A percentile compares a stretch with the other conserved stretches of the same genome.
Evolutionary conservation across 345 rosid species (phyloP).

Genomic region (Eucalyptus sp.): DNA sequence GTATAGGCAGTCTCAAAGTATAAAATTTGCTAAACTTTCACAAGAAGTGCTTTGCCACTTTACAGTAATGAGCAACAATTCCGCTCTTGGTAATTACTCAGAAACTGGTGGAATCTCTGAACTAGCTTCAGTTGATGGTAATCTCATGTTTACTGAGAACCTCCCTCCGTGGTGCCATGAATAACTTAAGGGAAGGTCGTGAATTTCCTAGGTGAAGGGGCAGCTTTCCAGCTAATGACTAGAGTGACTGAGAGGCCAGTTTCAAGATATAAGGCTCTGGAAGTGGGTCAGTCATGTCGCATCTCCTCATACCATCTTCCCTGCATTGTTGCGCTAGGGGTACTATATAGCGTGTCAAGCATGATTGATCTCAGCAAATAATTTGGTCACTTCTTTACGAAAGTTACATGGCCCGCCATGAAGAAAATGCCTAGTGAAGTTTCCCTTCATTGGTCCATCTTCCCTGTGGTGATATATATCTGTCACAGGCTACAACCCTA

Average conservation of each 20-base stretch:
- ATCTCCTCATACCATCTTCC: not conserved
- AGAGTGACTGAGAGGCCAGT: not conserved
- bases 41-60: not conserved
- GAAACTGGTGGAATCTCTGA: not conserved
- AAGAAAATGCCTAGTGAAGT: not conserved
- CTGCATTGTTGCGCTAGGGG: not conserved
- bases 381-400: not conserved
- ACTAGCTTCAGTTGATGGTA: not conserved
- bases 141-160: not conserved
- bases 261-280: not conserved
- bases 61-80: not conserved
- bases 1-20: not conserved
- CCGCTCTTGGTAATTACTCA: not conserved
- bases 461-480: not conserved
- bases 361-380: not conserved
- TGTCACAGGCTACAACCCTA: not conserved
- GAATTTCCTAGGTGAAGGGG: not conserved
- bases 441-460: not conserved
- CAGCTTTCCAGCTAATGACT: not conserved
- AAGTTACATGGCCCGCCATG: not conserved
- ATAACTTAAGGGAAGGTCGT: not conserved
- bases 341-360: not conserved
- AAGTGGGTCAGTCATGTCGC: not conserved
- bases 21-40: not conserved
- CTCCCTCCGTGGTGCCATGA: not conserved